These are phyloP conservation scores for Phytophthora fragariae DNA, from an alignment of 352 stramenopile species.

Conservation along the genomic window DNA sequence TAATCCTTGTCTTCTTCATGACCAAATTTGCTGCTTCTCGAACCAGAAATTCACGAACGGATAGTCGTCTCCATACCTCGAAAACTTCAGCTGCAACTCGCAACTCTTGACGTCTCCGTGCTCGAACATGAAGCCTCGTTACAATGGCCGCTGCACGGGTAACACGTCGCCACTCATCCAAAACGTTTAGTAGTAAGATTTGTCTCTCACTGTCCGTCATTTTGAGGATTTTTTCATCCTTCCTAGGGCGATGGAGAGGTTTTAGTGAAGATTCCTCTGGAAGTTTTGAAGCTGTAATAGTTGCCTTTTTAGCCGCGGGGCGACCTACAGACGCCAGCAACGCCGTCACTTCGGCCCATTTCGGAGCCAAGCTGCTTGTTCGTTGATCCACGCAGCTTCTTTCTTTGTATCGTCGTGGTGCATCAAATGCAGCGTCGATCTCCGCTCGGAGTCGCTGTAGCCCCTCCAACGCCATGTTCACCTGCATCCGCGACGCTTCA, in stretches of 20 bases:
- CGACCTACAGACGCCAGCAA: conserved; percentile 37
- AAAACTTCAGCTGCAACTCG: conserved; percentile 17
- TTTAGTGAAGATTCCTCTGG: background rate
- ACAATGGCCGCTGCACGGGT: conserved; percentile 3
- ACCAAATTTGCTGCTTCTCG: conserved; percentile 8
- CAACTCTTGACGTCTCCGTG: conserved; percentile 18
- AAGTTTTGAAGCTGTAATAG: background rate
- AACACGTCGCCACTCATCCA: conserved; percentile 21
- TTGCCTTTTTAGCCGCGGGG: background rate
- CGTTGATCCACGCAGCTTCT: background rate
- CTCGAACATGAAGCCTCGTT: conserved; percentile 20
- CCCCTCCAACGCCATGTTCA: conserved; percentile 25
- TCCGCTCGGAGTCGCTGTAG: conserved; percentile 30
- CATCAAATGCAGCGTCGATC: conserved; percentile 36
- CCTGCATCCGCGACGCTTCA: conserved; percentile 17
- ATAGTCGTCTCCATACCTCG: conserved; percentile 15
- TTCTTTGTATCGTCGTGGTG: conserved; percentile 4
- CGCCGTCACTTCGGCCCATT: conserved; percentile 40
- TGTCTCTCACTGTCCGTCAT: conserved; percentile 16
- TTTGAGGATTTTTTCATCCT: background rate
- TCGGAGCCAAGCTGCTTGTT: conserved; percentile 3
- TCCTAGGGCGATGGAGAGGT: background rate
- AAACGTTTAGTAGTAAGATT: conserved; percentile 7
- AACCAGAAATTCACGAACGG: background rate
- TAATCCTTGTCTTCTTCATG: background rate